Evolutionary conservation across 176 grass and related monocot genomes (phyloP).

Genomic region (Oryza brachyantha): DNA sequence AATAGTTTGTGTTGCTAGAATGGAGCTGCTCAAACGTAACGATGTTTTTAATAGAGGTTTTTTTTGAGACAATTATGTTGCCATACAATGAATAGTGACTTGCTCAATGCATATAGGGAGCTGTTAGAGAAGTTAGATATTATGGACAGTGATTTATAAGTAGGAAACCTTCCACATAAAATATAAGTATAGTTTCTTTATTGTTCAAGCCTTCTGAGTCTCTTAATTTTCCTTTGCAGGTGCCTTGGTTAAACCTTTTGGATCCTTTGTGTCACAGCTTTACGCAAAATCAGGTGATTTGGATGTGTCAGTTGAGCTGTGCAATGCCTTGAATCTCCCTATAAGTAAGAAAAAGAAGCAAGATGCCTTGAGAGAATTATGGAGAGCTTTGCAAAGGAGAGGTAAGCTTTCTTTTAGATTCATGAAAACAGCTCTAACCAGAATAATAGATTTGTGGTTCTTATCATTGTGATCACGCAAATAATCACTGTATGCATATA

Average conservation of each 20-base stretch:
- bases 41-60: neutral
- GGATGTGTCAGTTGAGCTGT: conserved; percentile 74
- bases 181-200: conserved; percentile 9
- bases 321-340: neutral
- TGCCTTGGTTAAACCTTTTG: conserved; percentile 67
- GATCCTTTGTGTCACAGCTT: conserved; percentile 92
- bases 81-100: neutral
- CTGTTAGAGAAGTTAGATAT: neutral
- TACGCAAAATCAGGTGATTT: conserved; percentile 90
- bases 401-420: conserved; percentile 45
- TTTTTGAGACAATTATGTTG: neutral
- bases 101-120: neutral
- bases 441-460: too few relatives aligned
- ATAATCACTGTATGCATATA: neutral
- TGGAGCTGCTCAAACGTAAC: too few relatives aligned
- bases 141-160: too few relatives aligned
- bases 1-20: too few relatives aligned
- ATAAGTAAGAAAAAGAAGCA: conserved; percentile 52
- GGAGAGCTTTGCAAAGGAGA: conserved; percentile 47
- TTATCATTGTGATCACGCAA: neutral
- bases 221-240: conserved; percentile 45
- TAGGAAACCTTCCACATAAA: too few relatives aligned
- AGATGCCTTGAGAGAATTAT: conserved; percentile 54
- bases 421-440: too few relatives aligned
- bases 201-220: conserved; percentile 15